Conservation (phyloP, 208 protist species). For the Leishmania amazonensis region DNA sequence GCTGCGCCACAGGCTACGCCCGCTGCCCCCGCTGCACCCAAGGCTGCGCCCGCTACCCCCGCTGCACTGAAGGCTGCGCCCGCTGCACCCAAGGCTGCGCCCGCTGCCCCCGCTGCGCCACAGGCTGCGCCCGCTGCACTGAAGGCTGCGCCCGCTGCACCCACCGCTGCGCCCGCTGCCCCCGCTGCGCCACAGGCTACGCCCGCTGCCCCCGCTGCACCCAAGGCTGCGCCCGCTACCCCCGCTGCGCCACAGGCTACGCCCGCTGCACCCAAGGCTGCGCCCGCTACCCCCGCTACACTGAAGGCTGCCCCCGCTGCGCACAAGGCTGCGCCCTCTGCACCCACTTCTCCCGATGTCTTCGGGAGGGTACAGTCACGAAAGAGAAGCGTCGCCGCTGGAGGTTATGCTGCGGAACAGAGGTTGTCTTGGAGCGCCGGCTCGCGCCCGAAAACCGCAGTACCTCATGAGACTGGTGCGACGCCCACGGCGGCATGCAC, state of each 20-base stretch:
- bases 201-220: conserved; percentile 2
- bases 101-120: background rate
- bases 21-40: conserved; percentile 1
- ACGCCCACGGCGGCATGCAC: background rate
- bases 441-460: background rate
- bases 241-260: background rate
- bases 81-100: conserved; percentile 7
- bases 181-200: background rate
- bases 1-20: conserved; percentile 19
- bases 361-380: background rate
- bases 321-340: background rate
- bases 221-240: background rate
- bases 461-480: background rate
- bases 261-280: background rate
- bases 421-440: too few species aligned
- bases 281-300: background rate
- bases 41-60: conserved; percentile 4
- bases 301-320: background rate
- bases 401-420: background rate
- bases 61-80: conserved; percentile 15
- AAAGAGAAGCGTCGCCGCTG: background rate
- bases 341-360: background rate
- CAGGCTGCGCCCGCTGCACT: background rate
- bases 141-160: background rate
- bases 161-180: background rate